These are phyloP conservation scores for Corynespora cassiicola DNA, from an alignment of 2,329 filamentous ascomycete genomes.

Conservation along the genomic window DNA sequence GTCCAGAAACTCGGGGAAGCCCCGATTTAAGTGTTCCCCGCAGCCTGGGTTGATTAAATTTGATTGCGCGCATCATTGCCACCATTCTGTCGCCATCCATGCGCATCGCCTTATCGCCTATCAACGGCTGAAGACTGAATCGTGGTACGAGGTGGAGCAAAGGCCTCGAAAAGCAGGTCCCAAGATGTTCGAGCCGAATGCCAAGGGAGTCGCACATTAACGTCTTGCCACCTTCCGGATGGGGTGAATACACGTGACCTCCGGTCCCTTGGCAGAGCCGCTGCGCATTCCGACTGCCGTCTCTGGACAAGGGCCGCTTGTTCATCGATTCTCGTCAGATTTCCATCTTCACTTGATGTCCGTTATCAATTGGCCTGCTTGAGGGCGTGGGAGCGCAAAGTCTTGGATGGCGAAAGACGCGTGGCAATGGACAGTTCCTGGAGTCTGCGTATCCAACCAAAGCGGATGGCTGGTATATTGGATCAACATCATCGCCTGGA, in stretches of 20 bases:
- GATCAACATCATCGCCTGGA: no score
- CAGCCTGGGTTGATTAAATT: slow-evolving; percentile 7
- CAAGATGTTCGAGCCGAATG: slow-evolving; percentile 31
- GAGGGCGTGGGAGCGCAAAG: no score
- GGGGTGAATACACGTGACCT: slow-evolving; percentile 20
- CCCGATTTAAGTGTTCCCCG: slow-evolving; percentile 11
- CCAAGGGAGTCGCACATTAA: slow-evolving; percentile 25
- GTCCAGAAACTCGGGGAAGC: slow-evolving; percentile 1
- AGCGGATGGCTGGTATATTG: no score
- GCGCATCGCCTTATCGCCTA: no score
- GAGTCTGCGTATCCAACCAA: no score
- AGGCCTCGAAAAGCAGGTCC: slow-evolving; percentile 37
- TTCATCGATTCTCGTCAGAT: no score
- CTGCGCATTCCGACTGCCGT: no score
- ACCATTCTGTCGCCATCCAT: slow-evolving; percentile 18
- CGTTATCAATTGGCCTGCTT: no score
- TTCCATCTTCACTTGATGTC: no score
- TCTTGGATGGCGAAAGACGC: no score
- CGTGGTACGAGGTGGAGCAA: slow-evolving; percentile 24
- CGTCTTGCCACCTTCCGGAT: slow-evolving; percentile 38
- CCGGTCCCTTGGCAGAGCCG: slow-evolving; percentile 20
- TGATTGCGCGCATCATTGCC: slow-evolving; percentile 18
- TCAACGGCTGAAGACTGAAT: slow-evolving; percentile 16
- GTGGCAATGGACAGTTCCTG: no score
- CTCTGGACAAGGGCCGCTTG: no score